Evolutionary conservation across 108 stramenopile genomes (phyloP).

Genomic region (Mediolabrus comicus): DNA sequence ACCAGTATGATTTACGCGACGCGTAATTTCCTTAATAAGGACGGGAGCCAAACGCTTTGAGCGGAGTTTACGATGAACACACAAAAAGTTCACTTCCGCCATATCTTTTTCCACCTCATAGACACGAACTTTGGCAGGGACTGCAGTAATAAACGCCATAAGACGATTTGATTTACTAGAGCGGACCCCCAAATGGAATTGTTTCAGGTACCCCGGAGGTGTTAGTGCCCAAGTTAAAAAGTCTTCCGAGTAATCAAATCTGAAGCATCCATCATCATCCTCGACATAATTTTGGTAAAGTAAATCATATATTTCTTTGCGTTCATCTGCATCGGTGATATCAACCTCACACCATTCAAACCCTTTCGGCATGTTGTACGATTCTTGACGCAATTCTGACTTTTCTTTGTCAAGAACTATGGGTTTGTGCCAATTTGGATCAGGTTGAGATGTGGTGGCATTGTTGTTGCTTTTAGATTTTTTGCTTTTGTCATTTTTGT

Average conservation of each 20-base stretch:
- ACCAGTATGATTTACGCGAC: conserved; percentile 91
- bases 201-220: conserved; percentile 83
- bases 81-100: conserved; percentile 99
- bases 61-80: conserved; percentile 98
- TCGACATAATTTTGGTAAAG: conserved; percentile 98
- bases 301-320: conserved; percentile 90
- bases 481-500: conserved; percentile 42
- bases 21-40: conserved; percentile 98
- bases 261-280: conserved; percentile 97
- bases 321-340: conserved; percentile 60
- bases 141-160: conserved; percentile 93
- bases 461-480: conserved; percentile 19
- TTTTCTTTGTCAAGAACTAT: conserved; percentile 78
- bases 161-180: conserved; percentile 75
- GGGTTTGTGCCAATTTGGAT: conserved; percentile 64
- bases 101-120: conserved; percentile 51
- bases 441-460: conserved; percentile 20
- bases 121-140: conserved; percentile 85
- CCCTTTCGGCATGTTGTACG: conserved; percentile 96
- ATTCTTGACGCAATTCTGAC: conserved; percentile 82
- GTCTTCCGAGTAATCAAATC: conserved; percentile 93
- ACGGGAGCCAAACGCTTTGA: conserved; percentile 97
- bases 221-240: conserved; percentile 96
- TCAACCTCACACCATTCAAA: conserved; percentile 94
- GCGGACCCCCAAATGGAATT: conserved; percentile 93